Conservation (phyloP, 2,329 filamentous ascomycete species). For the Stachybotrys echinatus region DNA sequence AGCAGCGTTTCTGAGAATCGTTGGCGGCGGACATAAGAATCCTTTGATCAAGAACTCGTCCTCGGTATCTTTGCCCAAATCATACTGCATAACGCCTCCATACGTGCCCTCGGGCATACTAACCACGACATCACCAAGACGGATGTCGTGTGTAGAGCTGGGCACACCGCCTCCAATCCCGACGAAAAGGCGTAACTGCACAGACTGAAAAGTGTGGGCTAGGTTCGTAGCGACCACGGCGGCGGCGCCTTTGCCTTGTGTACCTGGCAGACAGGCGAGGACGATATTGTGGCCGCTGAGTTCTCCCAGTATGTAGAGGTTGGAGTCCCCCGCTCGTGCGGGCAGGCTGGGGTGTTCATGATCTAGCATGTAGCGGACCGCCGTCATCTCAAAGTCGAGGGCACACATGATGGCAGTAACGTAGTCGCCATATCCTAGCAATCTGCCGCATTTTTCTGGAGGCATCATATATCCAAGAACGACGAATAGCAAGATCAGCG, state of each 20-base stretch:
- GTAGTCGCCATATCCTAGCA: too few species aligned
- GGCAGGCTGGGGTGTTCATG: conserved; percentile 14
- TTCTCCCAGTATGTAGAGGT: conserved; percentile 19
- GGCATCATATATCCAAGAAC: too few species aligned
- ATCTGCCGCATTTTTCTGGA: too few species aligned
- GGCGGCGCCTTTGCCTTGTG: conserved; percentile 17
- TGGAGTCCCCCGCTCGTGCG: conserved; percentile 11
- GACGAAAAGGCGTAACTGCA: conserved; percentile 16
- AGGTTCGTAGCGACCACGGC: conserved; percentile 16
- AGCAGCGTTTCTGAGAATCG: conserved; percentile 8
- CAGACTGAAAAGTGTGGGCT: conserved; percentile 14
- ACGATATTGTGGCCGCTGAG: conserved; percentile 18
- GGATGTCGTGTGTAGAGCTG: conserved; percentile 14
- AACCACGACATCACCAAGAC: too few species aligned
- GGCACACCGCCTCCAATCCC: conserved; percentile 19
- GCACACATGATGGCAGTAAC: conserved; percentile 18
- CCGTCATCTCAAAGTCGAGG: conserved; percentile 18
- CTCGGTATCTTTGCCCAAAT: conserved; percentile 10
- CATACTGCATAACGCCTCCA: conserved; percentile 15
- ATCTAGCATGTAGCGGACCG: conserved; percentile 20
- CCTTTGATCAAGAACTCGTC: conserved; percentile 9
- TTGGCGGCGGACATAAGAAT: conserved; percentile 10
- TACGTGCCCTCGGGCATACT: conserved; percentile 6
- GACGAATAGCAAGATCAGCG: too few species aligned
- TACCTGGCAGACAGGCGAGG: conserved; percentile 18